Base-by-base conservation (phyloP, 139 green algal species). In the Asterochloris erici region DNA sequence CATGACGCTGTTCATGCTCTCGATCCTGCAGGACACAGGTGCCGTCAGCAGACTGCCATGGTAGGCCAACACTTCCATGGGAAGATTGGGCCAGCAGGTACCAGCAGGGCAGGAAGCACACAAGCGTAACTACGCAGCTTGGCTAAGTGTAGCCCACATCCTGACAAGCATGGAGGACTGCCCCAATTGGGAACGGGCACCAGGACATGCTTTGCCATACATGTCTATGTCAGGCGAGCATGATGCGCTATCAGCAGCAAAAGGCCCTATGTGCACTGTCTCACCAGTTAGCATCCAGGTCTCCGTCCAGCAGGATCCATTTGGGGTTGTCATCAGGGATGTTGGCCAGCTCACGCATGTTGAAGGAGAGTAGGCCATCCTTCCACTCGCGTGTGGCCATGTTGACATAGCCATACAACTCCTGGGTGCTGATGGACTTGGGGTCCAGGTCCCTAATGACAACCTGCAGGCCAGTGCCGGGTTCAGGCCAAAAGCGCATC, bases 1-100 rank as follows among this genome's bases (percentile, higher is more conserved):
- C 94, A 97, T 97, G 27, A 95, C 92, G 21, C 81, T 91, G 89
- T 97, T 97, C 94, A 97, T 97, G 47, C 90, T 95, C 90, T 97
- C 94, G 70, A 97, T 95, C 93, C 79, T 83, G 79, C 68, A 76
- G 29, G 62, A 10, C 38, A 54, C 38, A 54, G 38, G 4, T 6
- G 38, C 6, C 2, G 38, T 54, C 38, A 54, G 38, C 38, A 54
- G 38, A 54, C 38, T 54, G 38, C 38, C 38, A 2, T 10, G 4
- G 38, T 6, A 54, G 38, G 38, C 38, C 38, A 54, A 54, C 2
- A 6, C 38, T 54, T 54, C 38, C 38, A 54, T 6, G 2, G 38
- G 38, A 54, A 54, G 38, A 54, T 6, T 54, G 38, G 38, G 38
- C 38, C 38, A n/a, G 38, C 38, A 54, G 38, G 38, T 54, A 54